Conservation (phyloP, 225 moss, liverwort and hornwort species). For the Antitrichia curtipendula region DNA sequence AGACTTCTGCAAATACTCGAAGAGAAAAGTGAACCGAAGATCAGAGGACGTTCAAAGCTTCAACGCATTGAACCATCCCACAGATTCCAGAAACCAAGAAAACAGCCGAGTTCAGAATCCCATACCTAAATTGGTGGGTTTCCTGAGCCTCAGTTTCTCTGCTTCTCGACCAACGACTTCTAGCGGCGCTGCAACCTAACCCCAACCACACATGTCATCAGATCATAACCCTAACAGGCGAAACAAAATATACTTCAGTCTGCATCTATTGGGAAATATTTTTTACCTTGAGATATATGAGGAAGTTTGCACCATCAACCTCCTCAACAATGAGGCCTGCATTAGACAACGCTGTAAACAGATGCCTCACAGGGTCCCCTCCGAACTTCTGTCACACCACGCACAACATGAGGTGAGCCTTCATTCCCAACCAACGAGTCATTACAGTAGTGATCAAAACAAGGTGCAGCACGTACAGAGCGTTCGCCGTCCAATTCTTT, state of each 20-base stretch:
- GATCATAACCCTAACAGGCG: neutral
- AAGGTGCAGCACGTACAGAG: neutral
- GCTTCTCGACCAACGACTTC: slow-evolving; percentile 68
- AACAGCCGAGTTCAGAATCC: neutral
- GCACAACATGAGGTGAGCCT: neutral
- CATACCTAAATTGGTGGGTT: slow-evolving; percentile 78
- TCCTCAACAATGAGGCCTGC: slow-evolving; percentile 28
- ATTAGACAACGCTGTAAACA: slow-evolving; percentile 19
- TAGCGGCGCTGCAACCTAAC: slow-evolving; percentile 62
- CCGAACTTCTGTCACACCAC: slow-evolving; percentile 15
- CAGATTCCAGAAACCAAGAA: neutral
- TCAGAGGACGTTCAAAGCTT: neutral
- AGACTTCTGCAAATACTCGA: neutral
- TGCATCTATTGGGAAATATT: no score
- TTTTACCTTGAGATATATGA: slow-evolving; percentile 23
- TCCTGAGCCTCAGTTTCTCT: slow-evolving; percentile 58
- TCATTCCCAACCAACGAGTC: neutral
- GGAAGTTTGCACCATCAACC: slow-evolving; percentile 20
- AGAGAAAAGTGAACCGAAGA: neutral
- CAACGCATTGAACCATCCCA: neutral
- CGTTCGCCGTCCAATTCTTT: slow-evolving; percentile 1
- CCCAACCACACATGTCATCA: neutral
- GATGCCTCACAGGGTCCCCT: slow-evolving; percentile 19
- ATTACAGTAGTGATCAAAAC: no score
- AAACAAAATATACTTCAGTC: neutral